These are phyloP conservation scores for Urtica urens DNA, from an alignment of 306 rosid species.

Conservation along the genomic window DNA sequence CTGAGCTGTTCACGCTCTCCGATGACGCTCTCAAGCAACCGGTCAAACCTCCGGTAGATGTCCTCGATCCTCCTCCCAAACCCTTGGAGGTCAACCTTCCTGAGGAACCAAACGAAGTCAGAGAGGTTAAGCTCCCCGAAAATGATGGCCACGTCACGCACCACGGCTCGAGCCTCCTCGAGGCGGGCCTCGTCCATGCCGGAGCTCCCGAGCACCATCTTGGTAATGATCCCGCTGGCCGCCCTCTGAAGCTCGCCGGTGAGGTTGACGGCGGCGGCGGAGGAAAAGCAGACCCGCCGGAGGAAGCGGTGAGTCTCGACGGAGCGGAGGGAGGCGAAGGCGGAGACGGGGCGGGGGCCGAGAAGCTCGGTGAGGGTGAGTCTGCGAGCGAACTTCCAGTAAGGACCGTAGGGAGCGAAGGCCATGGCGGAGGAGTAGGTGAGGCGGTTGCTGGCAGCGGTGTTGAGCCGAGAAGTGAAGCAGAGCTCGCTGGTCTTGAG, in stretches of 20 bases:
- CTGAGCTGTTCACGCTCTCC: conserved; percentile 32
- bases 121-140: conserved; percentile 43
- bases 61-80: conserved; percentile 27
- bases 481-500: conserved; percentile 18
- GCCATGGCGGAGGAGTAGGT: conserved; percentile 5
- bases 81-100: conserved; percentile 40
- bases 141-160: conserved; percentile 28
- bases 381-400: conserved; percentile 51
- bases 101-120: conserved; percentile 45
- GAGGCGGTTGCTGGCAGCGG: neutral
- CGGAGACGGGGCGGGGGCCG: conserved; percentile 29
- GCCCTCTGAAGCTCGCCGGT: conserved; percentile 28
- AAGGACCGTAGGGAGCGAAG: conserved; percentile 11
- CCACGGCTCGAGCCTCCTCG: conserved; percentile 23
- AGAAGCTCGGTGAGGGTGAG: conserved; percentile 50
- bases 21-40: conserved; percentile 39
- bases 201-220: conserved; percentile 37
- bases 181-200: conserved; percentile 14
- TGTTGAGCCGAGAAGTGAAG: conserved; percentile 18
- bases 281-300: too few species aligned
- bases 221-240: conserved; percentile 28
- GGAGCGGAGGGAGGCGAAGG: conserved; percentile 23
- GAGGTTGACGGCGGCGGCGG: conserved; percentile 29
- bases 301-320: conserved; percentile 36
- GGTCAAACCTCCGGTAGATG: conserved; percentile 32